Conservation (phyloP, 768 basidiomycete species). For the Rhodotorula diobovata region DNA sequence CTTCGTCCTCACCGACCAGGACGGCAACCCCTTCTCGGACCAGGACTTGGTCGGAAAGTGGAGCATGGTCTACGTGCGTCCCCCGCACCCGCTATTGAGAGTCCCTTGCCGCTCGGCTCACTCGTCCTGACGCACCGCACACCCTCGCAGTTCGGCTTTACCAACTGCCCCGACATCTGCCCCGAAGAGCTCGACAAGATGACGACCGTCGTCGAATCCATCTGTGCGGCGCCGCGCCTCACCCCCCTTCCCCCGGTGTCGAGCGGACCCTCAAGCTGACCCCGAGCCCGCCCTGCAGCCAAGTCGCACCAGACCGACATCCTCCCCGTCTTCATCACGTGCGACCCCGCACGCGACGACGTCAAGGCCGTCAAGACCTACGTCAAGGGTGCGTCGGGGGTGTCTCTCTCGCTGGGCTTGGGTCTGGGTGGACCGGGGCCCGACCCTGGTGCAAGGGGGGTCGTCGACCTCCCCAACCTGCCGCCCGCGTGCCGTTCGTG, state of each 20-base stretch:
- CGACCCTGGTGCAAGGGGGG: no score
- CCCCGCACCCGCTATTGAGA: not conserved
- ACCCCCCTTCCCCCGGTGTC: not conserved
- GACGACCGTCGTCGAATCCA: constrained; percentile 63
- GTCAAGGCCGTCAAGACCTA: constrained; percentile 52
- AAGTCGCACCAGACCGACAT: constrained; percentile 60
- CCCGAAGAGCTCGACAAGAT: constrained; percentile 97
- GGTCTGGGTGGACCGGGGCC: not conserved
- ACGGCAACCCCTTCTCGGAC: constrained; percentile 70
- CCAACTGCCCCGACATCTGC: constrained; percentile 98
- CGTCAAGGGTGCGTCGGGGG: constrained; percentile 45
- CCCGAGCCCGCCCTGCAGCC: constrained; percentile 53
- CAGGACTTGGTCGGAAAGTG: constrained; percentile 80
- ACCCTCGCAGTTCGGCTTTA: constrained; percentile 79
- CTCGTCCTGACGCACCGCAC: no score
- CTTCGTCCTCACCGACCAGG: constrained; percentile 67
- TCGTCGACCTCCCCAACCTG: not conserved
- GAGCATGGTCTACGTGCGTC: constrained; percentile 54
- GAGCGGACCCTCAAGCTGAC: not conserved
- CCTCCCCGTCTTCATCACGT: constrained; percentile 88
- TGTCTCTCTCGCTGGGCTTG: not conserved
- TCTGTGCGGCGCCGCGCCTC: constrained; percentile 56
- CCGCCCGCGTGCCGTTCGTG: no score
- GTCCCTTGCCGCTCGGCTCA: not conserved
- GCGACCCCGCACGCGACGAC: constrained; percentile 91